Percentiles rank a stretch among this genome's conserved stretches.
Conservation (phyloP, 305 asterid species). For the Euphrasia arctica region DNA sequence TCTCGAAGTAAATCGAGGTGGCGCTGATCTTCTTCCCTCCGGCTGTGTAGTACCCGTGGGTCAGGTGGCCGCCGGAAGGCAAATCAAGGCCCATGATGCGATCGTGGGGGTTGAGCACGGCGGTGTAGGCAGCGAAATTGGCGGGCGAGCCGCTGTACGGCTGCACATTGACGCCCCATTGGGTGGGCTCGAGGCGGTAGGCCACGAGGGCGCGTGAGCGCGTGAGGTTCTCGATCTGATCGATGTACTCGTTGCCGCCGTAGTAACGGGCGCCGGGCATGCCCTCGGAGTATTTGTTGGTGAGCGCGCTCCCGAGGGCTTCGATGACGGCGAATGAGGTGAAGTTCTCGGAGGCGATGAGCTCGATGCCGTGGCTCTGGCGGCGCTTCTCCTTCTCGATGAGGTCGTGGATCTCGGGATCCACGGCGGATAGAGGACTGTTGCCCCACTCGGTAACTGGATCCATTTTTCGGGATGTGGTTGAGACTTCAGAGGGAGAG, state of each 20-base stretch:
- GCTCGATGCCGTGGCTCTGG: slow-evolving; percentile 92
- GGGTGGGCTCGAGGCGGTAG: slow-evolving; percentile 78
- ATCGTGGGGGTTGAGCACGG: slow-evolving; percentile 88
- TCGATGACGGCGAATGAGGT: slow-evolving; percentile 95
- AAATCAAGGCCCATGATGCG: slow-evolving; percentile 92
- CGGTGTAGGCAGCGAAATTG: slow-evolving; percentile 92
- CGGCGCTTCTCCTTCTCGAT: slow-evolving; percentile 94
- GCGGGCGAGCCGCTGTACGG: slow-evolving; percentile 93
- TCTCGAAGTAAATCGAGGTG: slow-evolving; percentile 86
- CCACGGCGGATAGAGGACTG: slow-evolving; percentile 57
- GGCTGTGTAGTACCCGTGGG: slow-evolving; percentile 90
- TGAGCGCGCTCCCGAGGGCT: slow-evolving; percentile 88
- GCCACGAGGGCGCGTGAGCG: slow-evolving; percentile 85
- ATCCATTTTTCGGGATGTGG: slow-evolving; percentile 49
- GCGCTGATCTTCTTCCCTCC: slow-evolving; percentile 91
- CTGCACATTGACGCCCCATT: slow-evolving; percentile 98
- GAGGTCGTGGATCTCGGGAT: slow-evolving; percentile 89
- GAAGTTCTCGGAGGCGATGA: slow-evolving; percentile 94
- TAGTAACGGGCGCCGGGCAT: slow-evolving; percentile 92
- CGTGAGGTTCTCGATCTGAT: slow-evolving; percentile 83
- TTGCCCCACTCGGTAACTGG: slow-evolving; percentile 83
- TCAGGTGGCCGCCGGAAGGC: slow-evolving; percentile 92
- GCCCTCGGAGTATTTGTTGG: slow-evolving; percentile 97
- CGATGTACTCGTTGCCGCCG: slow-evolving; percentile 92
- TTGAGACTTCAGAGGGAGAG: slow-evolving; percentile 5